Conservation (phyloP, 2,329 filamentous ascomycete species). For the Diaporthe eres region DNA sequence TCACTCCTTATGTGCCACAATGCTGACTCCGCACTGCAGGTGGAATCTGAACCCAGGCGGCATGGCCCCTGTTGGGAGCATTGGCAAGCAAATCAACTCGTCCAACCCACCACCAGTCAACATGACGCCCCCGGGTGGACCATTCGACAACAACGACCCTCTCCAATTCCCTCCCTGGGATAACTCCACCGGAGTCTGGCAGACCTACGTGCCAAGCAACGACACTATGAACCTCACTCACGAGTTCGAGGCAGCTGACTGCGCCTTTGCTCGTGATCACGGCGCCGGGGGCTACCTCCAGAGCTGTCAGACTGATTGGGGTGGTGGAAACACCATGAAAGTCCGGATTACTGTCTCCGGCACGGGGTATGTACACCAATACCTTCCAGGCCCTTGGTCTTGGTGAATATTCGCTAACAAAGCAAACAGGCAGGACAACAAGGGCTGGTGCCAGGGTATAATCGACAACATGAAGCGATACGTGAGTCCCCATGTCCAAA, state of each 20-base stretch:
- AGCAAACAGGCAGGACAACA: not conserved
- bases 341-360: conserved; percentile 14
- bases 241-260: conserved; percentile 3
- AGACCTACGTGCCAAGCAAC: not conserved
- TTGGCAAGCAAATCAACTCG: not conserved
- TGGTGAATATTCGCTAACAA: not conserved
- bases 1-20: not conserved
- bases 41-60: not conserved
- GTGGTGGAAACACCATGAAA: not conserved
- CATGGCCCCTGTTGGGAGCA: not conserved
- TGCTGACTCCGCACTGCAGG: not conserved
- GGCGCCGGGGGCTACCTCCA: not conserved
- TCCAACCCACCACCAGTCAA: not conserved
- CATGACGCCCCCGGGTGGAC: not conserved
- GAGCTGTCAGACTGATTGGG: not conserved
- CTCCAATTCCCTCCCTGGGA: conserved; percentile 18
- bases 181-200: conserved; percentile 22
- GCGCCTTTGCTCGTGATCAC: not conserved
- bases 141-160: not conserved
- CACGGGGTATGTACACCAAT: conserved; percentile 3
- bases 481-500: not conserved
- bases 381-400: not conserved
- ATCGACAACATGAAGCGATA: not conserved
- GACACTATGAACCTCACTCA: not conserved
- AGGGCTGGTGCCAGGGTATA: not conserved